Base-by-base conservation (phyloP, 2,329 filamentous ascomycete species). In the Pestalotiopsis sp. region DNA sequence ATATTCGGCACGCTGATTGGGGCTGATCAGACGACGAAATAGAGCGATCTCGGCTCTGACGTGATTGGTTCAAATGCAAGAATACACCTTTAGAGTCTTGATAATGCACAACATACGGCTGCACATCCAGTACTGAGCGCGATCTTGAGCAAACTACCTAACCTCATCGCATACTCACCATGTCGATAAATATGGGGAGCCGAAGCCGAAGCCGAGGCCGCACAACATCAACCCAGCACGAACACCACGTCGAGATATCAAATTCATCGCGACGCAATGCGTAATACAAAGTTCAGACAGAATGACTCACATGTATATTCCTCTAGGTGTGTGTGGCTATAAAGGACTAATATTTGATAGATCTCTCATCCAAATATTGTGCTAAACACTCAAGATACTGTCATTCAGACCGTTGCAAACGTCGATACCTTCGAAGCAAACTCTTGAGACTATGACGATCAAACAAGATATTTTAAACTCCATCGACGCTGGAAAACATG, bases 1-100 rank as follows among this genome's bases (percentile, higher is more conserved):
- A 73, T 62, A 75, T 75, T 17, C 70, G 74, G 60, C 76, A 78
- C 71, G 73, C 76, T 27, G 75, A 78, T 68, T 71, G 69, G 71
- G 73, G 73, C 27, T 73, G 67, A 71, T 36, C 9, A 38, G n/a
- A 14, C 60, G n/a, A 13, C 31, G n/a, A 9, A 9, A 36, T 41
- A 36, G 60, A 13, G 14, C 17, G 20, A 52, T 5, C 45, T 52
- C 45, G 45, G 45, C 45, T 52, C 31, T 60, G 20, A 52, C 17
- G 4, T 52, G 14, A 52, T n/a, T 52, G 45, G 45, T n/a, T 52
- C 17, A 20, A 20, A n/a, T 52, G 6, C 45, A 52, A 52, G 3
- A n/a, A 6, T 9, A 52, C 45, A 23, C 14, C 5, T n/a, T 23
- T 9, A 7, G 45, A 45, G 39, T 7, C 45, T 9, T 20, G 45